Evolutionary conservation across 306 rosid species (phyloP).

Genomic region (Rubus parviflorus): DNA sequence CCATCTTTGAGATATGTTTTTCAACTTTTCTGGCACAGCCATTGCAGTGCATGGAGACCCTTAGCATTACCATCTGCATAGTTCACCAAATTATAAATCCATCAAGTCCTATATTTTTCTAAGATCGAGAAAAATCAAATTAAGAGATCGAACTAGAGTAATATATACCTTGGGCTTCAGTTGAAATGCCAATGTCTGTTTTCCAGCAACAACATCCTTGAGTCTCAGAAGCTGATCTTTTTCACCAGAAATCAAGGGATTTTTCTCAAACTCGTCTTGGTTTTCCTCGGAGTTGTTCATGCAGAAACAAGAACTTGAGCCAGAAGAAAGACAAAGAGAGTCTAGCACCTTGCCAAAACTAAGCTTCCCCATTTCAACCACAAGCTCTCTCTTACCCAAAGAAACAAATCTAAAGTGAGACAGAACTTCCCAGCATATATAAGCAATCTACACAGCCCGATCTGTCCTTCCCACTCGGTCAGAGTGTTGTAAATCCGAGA

Average conservation of each 20-base stretch:
- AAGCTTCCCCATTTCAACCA: constrained; percentile 66
- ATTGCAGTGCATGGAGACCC: constrained; percentile 91
- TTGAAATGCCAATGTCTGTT: constrained; percentile 86
- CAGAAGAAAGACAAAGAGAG: constrained; percentile 52
- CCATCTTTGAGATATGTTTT: constrained; percentile 82
- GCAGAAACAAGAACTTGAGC: constrained; percentile 70
- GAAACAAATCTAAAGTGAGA: constrained; percentile 28
- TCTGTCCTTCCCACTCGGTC: constrained; percentile 15
- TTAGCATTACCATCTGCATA: constrained; percentile 70
- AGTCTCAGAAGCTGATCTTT: constrained; percentile 49
- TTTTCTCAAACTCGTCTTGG: constrained; percentile 61
- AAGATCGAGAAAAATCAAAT: background rate
- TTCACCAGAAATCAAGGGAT: constrained; percentile 46
- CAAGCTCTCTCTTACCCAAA: constrained; percentile 7
- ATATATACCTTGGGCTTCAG: constrained; percentile 86
- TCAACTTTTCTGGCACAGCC: constrained; percentile 92
- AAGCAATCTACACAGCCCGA: constrained; percentile 14
- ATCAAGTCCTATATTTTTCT: background rate
- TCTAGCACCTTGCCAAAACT: constrained; percentile 60
- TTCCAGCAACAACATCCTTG: constrained; percentile 75
- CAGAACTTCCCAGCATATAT: constrained; percentile 10
- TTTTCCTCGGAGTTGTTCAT: constrained; percentile 47
- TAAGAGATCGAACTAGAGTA: constrained; percentile 8
- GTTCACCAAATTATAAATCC: background rate
- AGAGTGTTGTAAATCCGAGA: constrained; percentile 26